phyloP scores from a whole-genome alignment of 805 yeast species.

The Henningerozyma blattae region DNA sequence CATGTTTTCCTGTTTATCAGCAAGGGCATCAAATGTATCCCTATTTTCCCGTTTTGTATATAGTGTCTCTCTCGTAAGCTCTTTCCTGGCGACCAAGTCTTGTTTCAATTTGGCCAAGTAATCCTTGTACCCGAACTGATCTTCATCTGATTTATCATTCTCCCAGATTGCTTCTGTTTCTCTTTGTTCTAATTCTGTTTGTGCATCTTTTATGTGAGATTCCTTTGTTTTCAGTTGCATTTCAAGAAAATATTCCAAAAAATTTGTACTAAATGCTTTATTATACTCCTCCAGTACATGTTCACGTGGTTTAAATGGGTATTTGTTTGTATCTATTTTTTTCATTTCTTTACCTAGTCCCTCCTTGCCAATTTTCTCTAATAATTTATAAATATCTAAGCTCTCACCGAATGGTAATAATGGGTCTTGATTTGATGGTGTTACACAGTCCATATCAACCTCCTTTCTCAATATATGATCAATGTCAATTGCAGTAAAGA shows the following conservation, averaged over 20 bases:
- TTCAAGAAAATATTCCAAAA: conserved; percentile 14
- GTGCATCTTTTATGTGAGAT: conserved; percentile 12
- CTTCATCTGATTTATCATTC: not conserved
- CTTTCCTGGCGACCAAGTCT: too few species aligned
- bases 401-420: conserved; percentile 68
- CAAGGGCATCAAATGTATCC: too few species aligned
- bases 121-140: not conserved
- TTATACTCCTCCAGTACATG: conserved; percentile 24
- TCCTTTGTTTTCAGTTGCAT: conserved; percentile 14
- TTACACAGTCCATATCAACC: conserved; percentile 80
- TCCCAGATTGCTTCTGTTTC: conserved; percentile 6
- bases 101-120: not conserved
- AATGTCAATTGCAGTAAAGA: conserved; percentile 86
- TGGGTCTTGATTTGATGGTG: conserved; percentile 69
- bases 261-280: conserved; percentile 15
- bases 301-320: conserved; percentile 14
- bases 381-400: conserved; percentile 42
- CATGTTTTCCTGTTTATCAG: too few species aligned
- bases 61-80: too few species aligned
- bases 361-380: conserved; percentile 27
- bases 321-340: conserved; percentile 11
- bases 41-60: too few species aligned
- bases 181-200: conserved; percentile 13
- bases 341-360: conserved; percentile 10
- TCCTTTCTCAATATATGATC: conserved; percentile 85